Base-by-base conservation (phyloP, 345 rosid genomes). In the Clausena lansium region DNA sequence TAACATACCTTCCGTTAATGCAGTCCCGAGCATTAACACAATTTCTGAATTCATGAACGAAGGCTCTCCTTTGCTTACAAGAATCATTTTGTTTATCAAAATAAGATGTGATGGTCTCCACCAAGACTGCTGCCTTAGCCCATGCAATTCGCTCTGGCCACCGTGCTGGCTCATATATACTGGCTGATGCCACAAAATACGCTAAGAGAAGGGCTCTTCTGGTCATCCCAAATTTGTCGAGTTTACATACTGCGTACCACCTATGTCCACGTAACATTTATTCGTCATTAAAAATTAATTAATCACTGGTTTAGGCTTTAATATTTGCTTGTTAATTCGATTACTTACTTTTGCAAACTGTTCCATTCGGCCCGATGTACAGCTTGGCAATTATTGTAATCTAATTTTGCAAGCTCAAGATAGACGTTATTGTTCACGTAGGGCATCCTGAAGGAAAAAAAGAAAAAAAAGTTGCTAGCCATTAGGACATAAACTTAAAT, bases 351-450 rank as follows among this genome's bases (percentile, higher is more conserved):
- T 76, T 85, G 97, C 78, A 97, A 80, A 55, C 66, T 74, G 75
- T 89, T 79, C 98, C 93, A 94, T 80, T 97, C 99, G 36, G 77
- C 79, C 28, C 73, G 88, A 72, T 94, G 98, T 67, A 88, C 36
- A 58, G 91, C 91, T 85, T 97, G 98, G 86, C 98, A 94, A 25
- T 73, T 81, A 88, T 89, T 93, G 93, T 82, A 97, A 79, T 94
- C 99, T 58, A 88, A 85, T 79, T 89, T 94, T 57, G 99, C 98
- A 13, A 97, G 85, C 73, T 97, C 86, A 33, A 97, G 88, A 75
- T 90, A 92, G 45, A 67, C 80, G 61, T 91, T 83, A 57, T 91
- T 97, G 88, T 89, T 97, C 39, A 97, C 96, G 20, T 76, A 70
- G 6, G 87, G 88, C 99, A 97, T 97, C 91, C 99, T 97, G 85